Evolutionary conservation across 2,329 filamentous ascomycete genomes (phyloP).

Genomic region (Xylariomycetidae sp.): DNA sequence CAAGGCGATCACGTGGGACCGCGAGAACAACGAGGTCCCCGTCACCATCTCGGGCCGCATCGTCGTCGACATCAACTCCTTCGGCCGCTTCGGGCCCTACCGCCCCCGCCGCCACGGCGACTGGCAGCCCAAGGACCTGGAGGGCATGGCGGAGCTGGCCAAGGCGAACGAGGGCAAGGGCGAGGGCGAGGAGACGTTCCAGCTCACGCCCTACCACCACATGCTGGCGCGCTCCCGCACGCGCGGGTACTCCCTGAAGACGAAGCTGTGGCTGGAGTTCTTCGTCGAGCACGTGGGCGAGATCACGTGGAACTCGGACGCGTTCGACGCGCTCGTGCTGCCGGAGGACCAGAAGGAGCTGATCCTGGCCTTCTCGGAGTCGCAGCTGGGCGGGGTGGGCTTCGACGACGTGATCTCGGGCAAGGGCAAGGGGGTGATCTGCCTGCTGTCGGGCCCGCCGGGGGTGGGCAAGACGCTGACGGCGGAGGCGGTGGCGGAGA

Average conservation of each 20-base stretch:
- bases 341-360: slow-evolving; percentile 31
- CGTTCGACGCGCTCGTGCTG: slow-evolving; percentile 31
- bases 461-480: slow-evolving; percentile 35
- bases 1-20: slow-evolving; percentile 30
- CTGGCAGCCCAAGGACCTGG: slow-evolving; percentile 28
- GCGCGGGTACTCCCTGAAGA: slow-evolving; percentile 15
- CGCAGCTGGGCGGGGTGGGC: slow-evolving; percentile 20
- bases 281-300: slow-evolving; percentile 38
- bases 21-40: slow-evolving; percentile 26
- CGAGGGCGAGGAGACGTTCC: background rate
- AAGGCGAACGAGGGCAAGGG: background rate
- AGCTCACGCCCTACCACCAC: slow-evolving; percentile 26
- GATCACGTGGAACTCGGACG: slow-evolving; percentile 30
- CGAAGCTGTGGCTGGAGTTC: slow-evolving; percentile 32
- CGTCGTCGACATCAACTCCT: slow-evolving; percentile 32
- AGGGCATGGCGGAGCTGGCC: slow-evolving; percentile 20
- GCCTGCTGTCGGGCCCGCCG: slow-evolving; percentile 31
- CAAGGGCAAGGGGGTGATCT: slow-evolving; percentile 29
- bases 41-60: slow-evolving; percentile 30
- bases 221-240: slow-evolving; percentile 28
- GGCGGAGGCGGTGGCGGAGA: slow-evolving; percentile 33
- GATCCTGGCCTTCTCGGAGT: slow-evolving; percentile 32
- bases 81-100: slow-evolving; percentile 30
- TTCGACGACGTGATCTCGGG: slow-evolving; percentile 31
- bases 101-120: slow-evolving; percentile 23